phyloP scores from a whole-genome alignment of 805 yeast species.

The Teunomyces barrocoloradensis region DNA sequence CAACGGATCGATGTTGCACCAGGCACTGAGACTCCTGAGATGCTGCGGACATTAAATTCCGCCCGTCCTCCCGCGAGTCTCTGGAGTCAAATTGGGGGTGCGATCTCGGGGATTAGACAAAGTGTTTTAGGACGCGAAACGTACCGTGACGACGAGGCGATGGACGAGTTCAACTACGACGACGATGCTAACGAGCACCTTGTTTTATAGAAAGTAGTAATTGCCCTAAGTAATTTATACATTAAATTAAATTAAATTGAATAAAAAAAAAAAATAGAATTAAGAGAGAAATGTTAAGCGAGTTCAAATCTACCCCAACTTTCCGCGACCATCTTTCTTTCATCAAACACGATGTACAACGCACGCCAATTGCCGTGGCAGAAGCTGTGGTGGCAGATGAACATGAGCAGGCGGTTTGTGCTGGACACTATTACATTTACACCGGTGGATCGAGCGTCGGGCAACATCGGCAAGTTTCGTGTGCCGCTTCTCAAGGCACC shows the following conservation, averaged over 20 bases:
- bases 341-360: background rate
- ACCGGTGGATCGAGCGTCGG: slow-evolving; percentile 18
- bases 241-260: too few species aligned
- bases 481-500: slow-evolving; percentile 66
- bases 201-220: slow-evolving; percentile 18
- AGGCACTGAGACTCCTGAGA: slow-evolving; percentile 9
- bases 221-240: background rate
- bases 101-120: slow-evolving; percentile 19
- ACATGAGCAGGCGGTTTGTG: slow-evolving; percentile 6
- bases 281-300: background rate
- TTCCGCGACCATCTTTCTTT: background rate
- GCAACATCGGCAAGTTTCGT: slow-evolving; percentile 33
- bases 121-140: slow-evolving; percentile 1
- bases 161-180: slow-evolving; percentile 32
- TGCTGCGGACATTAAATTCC: background rate
- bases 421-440: slow-evolving; percentile 28
- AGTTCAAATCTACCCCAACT: background rate
- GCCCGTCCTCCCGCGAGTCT: slow-evolving; percentile 9
- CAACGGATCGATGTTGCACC: slow-evolving; percentile 22
- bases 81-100: slow-evolving; percentile 28
- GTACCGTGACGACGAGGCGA: slow-evolving; percentile 26
- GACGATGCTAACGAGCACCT: slow-evolving; percentile 34
- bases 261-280: background rate
- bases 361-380: background rate
- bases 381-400: background rate